phyloP scores from a whole-genome alignment of 1,284 basidiomycete species.

The Phylloboletellus chloephorus region DNA sequence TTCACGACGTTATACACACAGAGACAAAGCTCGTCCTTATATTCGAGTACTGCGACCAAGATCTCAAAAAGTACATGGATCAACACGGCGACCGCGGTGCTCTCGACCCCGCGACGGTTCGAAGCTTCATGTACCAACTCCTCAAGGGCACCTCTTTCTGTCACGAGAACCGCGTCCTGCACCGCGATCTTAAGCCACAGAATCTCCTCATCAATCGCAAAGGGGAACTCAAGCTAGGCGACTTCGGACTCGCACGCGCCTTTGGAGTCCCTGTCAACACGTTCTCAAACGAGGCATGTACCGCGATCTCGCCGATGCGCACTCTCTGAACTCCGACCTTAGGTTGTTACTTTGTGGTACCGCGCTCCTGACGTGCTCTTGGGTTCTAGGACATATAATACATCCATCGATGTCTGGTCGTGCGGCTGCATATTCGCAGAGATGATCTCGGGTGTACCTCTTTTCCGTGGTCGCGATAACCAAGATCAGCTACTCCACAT shows the following conservation, averaged over 20 bases:
- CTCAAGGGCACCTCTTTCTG: conserved; percentile 98
- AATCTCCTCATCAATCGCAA: conserved; percentile 96
- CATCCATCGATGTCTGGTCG: conserved; percentile 99
- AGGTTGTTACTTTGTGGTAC: conserved; percentile 99
- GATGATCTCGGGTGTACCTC: conserved; percentile 95
- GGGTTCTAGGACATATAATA: conserved; percentile 96
- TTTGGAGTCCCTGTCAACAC: conserved; percentile 96
- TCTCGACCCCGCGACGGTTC: conserved; percentile 88
- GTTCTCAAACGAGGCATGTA: conserved; percentile 85
- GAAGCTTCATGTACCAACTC: conserved; percentile 96
- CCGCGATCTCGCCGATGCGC: not conserved
- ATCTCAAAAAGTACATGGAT: conserved; percentile 99
- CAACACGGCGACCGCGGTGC: conserved; percentile 94
- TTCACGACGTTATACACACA: conserved; percentile 98
- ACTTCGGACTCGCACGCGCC: conserved; percentile 91
- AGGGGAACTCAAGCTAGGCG: conserved; percentile 96
- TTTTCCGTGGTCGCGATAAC: conserved; percentile 97
- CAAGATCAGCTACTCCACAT: conserved; percentile 97
- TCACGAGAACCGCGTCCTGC: conserved; percentile 96
- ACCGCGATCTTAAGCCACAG: conserved; percentile 97
- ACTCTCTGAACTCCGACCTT: conserved; percentile 10
- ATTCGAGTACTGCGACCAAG: conserved; percentile 98
- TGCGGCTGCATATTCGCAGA: conserved; percentile 99
- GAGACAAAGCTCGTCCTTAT: conserved; percentile 98
- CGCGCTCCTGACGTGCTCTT: conserved; percentile 97